These are phyloP conservation scores for Cladosporium sp. DNA, from an alignment of 2,329 filamentous ascomycete species.

Conservation along the genomic window DNA sequence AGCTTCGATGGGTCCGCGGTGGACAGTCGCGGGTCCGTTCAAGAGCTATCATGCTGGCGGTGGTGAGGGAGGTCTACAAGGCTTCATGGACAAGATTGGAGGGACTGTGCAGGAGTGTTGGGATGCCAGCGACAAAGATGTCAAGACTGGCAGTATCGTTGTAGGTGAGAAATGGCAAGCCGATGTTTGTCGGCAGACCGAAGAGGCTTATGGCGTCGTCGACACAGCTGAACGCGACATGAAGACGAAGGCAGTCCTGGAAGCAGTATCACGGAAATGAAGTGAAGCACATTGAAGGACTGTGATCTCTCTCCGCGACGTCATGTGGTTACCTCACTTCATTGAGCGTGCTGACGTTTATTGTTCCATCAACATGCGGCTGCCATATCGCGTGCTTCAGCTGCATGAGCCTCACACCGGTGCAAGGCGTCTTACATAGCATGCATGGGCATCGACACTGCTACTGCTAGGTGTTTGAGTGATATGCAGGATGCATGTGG, in stretches of 20 bases:
- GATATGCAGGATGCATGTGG: background rate
- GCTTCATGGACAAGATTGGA: constrained; percentile 54
- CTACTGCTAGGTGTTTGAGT: too few relatives aligned
- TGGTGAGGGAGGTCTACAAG: constrained; percentile 48
- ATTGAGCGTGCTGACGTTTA: too few relatives aligned
- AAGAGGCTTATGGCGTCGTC: constrained; percentile 45
- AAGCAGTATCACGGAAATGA: constrained; percentile 28
- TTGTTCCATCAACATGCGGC: too few relatives aligned
- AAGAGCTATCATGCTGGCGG: constrained; percentile 58
- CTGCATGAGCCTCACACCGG: too few relatives aligned
- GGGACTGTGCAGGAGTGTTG: constrained; percentile 53
- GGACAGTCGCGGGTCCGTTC: constrained; percentile 55
- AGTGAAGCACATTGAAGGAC: too few relatives aligned
- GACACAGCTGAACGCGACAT: constrained; percentile 39
- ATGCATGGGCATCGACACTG: too few relatives aligned
- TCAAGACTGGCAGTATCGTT: constrained; percentile 27
- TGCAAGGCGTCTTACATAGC: too few relatives aligned
- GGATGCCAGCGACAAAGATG: constrained; percentile 43
- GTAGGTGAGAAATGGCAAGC: constrained; percentile 45
- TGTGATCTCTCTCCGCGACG: too few relatives aligned
- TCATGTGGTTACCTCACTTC: too few relatives aligned
- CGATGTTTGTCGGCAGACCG: constrained; percentile 42
- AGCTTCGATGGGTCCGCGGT: constrained; percentile 50
- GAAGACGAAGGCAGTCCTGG: constrained; percentile 40
- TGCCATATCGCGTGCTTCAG: too few relatives aligned